These are phyloP conservation scores for Clarkia xantiana DNA, from an alignment of 345 rosid species.

Conservation along the genomic window DNA sequence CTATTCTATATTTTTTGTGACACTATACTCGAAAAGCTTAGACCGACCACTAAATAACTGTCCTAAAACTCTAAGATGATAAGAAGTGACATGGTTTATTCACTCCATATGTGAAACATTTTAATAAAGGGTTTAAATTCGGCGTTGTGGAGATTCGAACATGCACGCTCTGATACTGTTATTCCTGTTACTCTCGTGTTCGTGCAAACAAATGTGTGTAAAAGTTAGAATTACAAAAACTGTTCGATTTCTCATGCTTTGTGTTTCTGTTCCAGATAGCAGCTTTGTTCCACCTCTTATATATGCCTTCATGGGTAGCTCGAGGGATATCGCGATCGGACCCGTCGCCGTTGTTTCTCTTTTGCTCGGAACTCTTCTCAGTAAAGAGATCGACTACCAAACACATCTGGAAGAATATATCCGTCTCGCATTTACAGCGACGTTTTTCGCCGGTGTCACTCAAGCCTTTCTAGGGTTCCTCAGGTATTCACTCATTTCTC, in stretches of 20 bases:
- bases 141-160: too few species aligned
- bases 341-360: constrained; percentile 36
- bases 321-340: constrained; percentile 34
- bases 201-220: too few species aligned
- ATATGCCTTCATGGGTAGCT: constrained; percentile 40
- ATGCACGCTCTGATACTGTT: too few species aligned
- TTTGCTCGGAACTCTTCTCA: constrained; percentile 27
- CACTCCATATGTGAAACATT: too few species aligned
- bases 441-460: constrained; percentile 32
- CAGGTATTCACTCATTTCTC: constrained; percentile 16
- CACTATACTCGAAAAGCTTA: too few species aligned
- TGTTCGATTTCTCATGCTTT: neutral
- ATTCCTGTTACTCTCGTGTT: too few species aligned
- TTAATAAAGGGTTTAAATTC: too few species aligned
- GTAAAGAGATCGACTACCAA: constrained; percentile 13
- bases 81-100: too few species aligned
- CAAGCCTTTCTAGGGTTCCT: constrained; percentile 30
- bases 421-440: constrained; percentile 29
- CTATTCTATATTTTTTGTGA: too few species aligned
- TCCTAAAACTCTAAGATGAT: too few species aligned
- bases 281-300: constrained; percentile 48
- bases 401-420: constrained; percentile 13
- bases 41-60: too few species aligned
- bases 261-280: constrained; percentile 16
- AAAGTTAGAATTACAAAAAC: too few species aligned